Conservation (phyloP, 441 rosid genomes). For the Sinapis alba region DNA sequence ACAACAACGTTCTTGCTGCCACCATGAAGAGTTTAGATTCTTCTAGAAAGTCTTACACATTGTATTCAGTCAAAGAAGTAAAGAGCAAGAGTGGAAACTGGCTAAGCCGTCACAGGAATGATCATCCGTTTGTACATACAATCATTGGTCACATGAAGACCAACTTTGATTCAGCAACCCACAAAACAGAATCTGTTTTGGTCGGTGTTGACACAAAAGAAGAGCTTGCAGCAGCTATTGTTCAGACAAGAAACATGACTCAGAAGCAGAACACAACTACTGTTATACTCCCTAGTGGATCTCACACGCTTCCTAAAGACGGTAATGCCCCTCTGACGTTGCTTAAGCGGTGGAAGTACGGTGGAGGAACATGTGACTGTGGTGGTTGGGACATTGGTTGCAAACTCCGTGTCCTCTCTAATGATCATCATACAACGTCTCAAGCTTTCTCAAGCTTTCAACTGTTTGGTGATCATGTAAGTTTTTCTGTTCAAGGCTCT, state of each 20-base stretch:
- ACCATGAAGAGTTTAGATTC: slow-evolving; percentile 67
- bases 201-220: slow-evolving; percentile 49
- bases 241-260: slow-evolving; percentile 43
- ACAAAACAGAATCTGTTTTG: slow-evolving; percentile 67
- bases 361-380: slow-evolving; percentile 92
- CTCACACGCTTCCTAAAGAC: slow-evolving; percentile 66
- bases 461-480: slow-evolving; percentile 57
- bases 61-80: slow-evolving; percentile 68
- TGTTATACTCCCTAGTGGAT: slow-evolving; percentile 76
- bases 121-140: slow-evolving; percentile 58
- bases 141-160: slow-evolving; percentile 73
- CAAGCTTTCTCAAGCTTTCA: slow-evolving; percentile 44
- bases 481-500: not conserved
- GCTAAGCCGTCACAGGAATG: slow-evolving; percentile 59
- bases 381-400: slow-evolving; percentile 99
- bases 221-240: slow-evolving; percentile 80
- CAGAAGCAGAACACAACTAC: slow-evolving; percentile 34
- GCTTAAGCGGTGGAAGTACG: slow-evolving; percentile 69
- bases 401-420: slow-evolving; percentile 55
- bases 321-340: slow-evolving; percentile 62
- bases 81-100: slow-evolving; percentile 67
- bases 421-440: slow-evolving; percentile 32
- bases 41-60: slow-evolving; percentile 59
- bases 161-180: slow-evolving; percentile 38
- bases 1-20: slow-evolving; percentile 78